Evolutionary conservation across 2,329 filamentous ascomycete species (phyloP).

Genomic region (Thermothelomyces thermophilus): DNA sequence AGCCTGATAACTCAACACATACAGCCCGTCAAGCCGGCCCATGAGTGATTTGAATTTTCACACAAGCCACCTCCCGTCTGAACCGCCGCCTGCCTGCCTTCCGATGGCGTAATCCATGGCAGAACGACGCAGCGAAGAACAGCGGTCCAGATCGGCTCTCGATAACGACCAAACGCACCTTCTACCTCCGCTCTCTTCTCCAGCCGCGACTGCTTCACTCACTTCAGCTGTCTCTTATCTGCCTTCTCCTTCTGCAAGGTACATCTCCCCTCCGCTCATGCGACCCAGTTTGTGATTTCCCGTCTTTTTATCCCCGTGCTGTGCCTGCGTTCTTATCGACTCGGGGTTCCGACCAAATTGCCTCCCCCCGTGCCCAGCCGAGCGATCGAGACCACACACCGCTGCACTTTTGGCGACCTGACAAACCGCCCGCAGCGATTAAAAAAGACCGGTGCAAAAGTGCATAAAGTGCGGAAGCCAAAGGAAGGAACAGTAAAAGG

Average conservation of each 20-base stretch:
- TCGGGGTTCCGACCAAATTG: neutral
- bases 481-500: neutral
- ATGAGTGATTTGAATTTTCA: slow-evolving; percentile 12
- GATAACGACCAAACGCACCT: slow-evolving; percentile 50
- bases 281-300: neutral
- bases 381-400: neutral
- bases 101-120: slow-evolving; percentile 62
- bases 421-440: neutral
- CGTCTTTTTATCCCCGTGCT: neutral
- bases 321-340: neutral
- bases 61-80: slow-evolving; percentile 11
- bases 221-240: slow-evolving; percentile 7
- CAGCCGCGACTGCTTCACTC: slow-evolving; percentile 20
- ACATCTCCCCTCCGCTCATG: slow-evolving; percentile 2
- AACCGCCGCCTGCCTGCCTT: slow-evolving; percentile 37
- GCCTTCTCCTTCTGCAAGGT: slow-evolving; percentile 12
- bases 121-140: slow-evolving; percentile 52
- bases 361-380: neutral
- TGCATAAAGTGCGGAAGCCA: neutral
- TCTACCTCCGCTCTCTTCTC: slow-evolving; percentile 31
- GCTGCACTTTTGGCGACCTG: neutral
- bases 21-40: neutral
- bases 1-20: neutral
- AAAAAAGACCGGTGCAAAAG: neutral
- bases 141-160: slow-evolving; percentile 47